These are phyloP conservation scores for Acer campestre DNA, from an alignment of 345 rosid genomes.

Conservation along the genomic window DNA sequence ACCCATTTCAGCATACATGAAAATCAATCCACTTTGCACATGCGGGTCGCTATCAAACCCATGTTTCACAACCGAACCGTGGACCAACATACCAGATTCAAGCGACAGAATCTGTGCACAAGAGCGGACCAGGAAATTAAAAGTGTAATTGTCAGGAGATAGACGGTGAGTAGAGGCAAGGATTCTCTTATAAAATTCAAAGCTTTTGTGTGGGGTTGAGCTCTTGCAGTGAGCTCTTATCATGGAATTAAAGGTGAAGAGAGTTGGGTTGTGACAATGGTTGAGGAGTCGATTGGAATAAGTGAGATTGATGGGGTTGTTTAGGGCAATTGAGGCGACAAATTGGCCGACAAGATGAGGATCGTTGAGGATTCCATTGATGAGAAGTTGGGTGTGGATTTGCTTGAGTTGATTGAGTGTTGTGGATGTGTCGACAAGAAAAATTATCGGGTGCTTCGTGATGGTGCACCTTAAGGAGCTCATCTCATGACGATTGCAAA, in stretches of 20 bases:
- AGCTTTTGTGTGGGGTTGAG: slow-evolving; percentile 44
- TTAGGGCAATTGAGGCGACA: slow-evolving; percentile 51
- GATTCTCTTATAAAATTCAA: slow-evolving; percentile 43
- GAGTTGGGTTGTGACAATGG: slow-evolving; percentile 44
- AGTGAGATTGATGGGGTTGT: slow-evolving; percentile 41
- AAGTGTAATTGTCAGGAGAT: slow-evolving; percentile 62
- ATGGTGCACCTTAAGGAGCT: slow-evolving; percentile 17
- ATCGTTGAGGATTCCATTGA: slow-evolving; percentile 41
- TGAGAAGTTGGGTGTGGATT: slow-evolving; percentile 57
- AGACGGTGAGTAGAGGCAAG: slow-evolving; percentile 25
- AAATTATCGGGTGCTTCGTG: slow-evolving; percentile 31
- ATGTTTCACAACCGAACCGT: slow-evolving; percentile 42
- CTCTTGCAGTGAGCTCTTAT: slow-evolving; percentile 60
- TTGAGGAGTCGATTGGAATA: slow-evolving; percentile 51
- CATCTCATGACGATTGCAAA: background rate
- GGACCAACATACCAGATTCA: slow-evolving; percentile 43
- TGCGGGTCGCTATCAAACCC: slow-evolving; percentile 62
- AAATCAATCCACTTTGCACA: slow-evolving; percentile 58
- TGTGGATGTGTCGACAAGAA: slow-evolving; percentile 27
- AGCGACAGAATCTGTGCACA: slow-evolving; percentile 36
- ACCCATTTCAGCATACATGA: slow-evolving; percentile 58
- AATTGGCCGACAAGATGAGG: slow-evolving; percentile 52
- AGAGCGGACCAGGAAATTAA: slow-evolving; percentile 57
- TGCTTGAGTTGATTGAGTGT: slow-evolving; percentile 43
- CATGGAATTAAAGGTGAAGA: slow-evolving; percentile 60